Evolutionary conservation across 2,329 filamentous ascomycete species (phyloP).

Genomic region (Thelonectria olida): DNA sequence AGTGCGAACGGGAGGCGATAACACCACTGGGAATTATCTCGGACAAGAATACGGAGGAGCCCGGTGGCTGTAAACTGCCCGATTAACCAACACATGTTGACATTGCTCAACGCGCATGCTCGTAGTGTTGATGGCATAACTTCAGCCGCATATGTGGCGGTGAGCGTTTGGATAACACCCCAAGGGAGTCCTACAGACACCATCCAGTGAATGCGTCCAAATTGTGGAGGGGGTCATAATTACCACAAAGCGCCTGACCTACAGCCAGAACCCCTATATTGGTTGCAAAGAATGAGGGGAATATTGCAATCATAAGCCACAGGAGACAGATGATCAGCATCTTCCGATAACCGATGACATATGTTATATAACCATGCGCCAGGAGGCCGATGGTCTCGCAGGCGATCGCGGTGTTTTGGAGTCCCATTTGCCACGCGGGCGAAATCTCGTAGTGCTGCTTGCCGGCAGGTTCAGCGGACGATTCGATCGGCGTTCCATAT

Average conservation of each 20-base stretch:
- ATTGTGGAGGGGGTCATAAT: no score
- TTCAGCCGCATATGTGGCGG: conserved; percentile 53
- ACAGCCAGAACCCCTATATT: no score
- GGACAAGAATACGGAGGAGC: no score
- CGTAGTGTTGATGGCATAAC: conserved; percentile 43
- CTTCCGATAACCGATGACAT: conserved; percentile 50
- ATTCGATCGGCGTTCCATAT: conserved; percentile 41
- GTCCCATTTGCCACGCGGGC: conserved; percentile 58
- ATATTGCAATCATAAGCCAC: conserved; percentile 52
- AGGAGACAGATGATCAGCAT: conserved; percentile 49
- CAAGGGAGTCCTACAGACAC: conserved; percentile 46
- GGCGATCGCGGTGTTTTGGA: conserved; percentile 52
- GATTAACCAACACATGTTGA: conserved; percentile 54
- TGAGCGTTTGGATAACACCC: conserved; percentile 48
- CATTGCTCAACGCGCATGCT: conserved; percentile 49
- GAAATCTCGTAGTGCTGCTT: no score
- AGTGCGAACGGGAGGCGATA: no score
- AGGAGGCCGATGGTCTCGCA: conserved; percentile 58
- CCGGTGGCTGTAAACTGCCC: conserved; percentile 50
- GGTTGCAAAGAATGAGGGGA: conserved; percentile 53
- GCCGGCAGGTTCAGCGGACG: no score
- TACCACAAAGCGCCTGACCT: no score
- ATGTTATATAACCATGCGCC: conserved; percentile 52
- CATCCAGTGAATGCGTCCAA: no score
- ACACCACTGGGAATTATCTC: no score